Evolutionary conservation across 805 yeast genomes (phyloP).

Genomic region (Lipomyces spencermartinsiae): DNA sequence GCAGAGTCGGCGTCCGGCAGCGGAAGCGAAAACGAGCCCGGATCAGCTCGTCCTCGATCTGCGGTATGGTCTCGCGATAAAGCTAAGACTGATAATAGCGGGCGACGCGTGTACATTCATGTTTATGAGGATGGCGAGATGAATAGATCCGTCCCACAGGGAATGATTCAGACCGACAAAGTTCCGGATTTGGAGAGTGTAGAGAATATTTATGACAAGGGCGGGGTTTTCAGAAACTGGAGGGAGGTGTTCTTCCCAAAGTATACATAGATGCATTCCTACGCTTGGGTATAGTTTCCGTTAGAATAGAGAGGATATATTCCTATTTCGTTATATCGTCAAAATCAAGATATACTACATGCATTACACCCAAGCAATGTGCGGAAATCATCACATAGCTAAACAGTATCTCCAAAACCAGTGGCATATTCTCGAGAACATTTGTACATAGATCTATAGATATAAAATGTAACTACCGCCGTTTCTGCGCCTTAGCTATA

Average conservation of each 20-base stretch:
- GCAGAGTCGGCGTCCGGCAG: conserved; percentile 40
- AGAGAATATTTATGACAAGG: conserved; percentile 48
- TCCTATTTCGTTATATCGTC: no score
- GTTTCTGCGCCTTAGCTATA: neutral
- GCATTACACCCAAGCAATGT: neutral
- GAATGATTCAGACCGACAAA: conserved; percentile 36
- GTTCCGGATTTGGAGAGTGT: conserved; percentile 45
- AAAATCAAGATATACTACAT: no score
- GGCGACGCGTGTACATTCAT: conserved; percentile 31
- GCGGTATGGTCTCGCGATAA: neutral
- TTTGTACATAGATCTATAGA: no score
- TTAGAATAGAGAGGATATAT: neutral
- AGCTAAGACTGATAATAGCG: neutral
- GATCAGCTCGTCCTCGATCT: conserved; percentile 8
- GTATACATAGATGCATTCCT: conserved; percentile 12
- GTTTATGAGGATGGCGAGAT: conserved; percentile 40
- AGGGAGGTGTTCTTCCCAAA: conserved; percentile 41
- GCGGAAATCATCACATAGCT: neutral
- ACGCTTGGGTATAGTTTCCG: neutral
- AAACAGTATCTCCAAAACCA: neutral
- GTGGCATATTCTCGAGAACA: neutral
- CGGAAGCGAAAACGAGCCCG: conserved; percentile 30
- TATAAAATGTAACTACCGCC: neutral
- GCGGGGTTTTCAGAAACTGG: conserved; percentile 45
- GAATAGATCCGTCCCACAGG: conserved; percentile 37